A percentile compares a stretch with the other conserved stretches of the same genome.
These are phyloP conservation scores for Aegilops sharonensis DNA, from an alignment of 176 grass and related monocot species.

Conservation along the genomic window DNA sequence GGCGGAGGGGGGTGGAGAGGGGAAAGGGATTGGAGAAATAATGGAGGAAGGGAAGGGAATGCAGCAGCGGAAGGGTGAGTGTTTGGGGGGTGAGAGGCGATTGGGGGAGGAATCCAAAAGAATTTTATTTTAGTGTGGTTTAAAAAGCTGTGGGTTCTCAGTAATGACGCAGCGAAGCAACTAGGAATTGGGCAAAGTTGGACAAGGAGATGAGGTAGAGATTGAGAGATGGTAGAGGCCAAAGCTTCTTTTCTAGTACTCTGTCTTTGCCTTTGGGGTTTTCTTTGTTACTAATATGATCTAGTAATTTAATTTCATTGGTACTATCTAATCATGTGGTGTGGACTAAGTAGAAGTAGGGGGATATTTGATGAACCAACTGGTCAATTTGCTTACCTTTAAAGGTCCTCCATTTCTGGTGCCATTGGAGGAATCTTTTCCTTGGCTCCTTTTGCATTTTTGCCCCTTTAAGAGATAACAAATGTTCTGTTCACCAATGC, in stretches of 20 bases:
- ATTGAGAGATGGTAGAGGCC: not conserved
- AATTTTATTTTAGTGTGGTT: constrained; percentile 16
- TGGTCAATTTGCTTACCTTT: constrained; percentile 47
- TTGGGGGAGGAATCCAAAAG: constrained; percentile 51
- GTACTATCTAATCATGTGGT: constrained; percentile 20
- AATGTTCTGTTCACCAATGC: constrained; percentile 17
- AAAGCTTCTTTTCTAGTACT: constrained; percentile 22
- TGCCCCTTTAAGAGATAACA: constrained; percentile 28
- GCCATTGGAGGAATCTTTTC: constrained; percentile 30
- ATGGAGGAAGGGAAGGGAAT: constrained; percentile 44
- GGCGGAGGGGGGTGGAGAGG: constrained; percentile 9
- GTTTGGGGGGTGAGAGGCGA: constrained; percentile 39
- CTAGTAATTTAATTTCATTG: not conserved
- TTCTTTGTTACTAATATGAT: not conserved
- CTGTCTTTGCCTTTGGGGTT: constrained; percentile 31
- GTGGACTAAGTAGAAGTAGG: constrained; percentile 23
- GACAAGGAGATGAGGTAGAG: constrained; percentile 26
- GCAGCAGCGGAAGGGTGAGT: constrained; percentile 25
- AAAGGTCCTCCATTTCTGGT: constrained; percentile 37
- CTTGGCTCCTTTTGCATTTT: constrained; percentile 39
- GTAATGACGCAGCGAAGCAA: constrained; percentile 37
- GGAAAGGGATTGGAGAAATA: constrained; percentile 48
- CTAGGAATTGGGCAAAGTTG: constrained; percentile 34
- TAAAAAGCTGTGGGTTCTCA: constrained; percentile 36
- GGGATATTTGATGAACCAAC: constrained; percentile 21